Evolutionary conservation across 495 filamentous ascomycete species (phyloP), one percentile per base, ranked within the genome.

Genomic region (Cladorrhinum samala): DNA sequence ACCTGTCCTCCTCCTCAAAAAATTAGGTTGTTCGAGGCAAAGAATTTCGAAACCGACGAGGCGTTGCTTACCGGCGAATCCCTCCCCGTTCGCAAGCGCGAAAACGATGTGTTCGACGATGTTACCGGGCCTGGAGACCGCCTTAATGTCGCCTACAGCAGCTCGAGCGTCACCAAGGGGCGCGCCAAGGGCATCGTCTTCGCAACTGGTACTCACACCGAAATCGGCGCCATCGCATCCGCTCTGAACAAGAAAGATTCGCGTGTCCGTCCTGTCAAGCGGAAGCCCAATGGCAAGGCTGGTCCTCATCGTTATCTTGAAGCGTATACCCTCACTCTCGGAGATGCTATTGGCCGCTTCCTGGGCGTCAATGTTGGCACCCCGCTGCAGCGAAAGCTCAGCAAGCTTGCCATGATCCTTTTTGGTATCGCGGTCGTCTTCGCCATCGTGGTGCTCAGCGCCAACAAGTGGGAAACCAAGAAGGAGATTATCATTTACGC

Each of bases 401-500:
- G 84, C 55, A 85, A 86, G 58, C 73, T 94, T 21, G 88, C 89
- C 16, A 83, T 89, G 46, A 58, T 84, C 14, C 78, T 94, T 2
- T 89, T 92, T 55, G 83, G 77, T 2, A 82, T 84, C 58, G 88
- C 88, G 2, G 74, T 91, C 25, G 43, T 90, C 4, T 75, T 88
- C 18, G 87, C 88, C 2, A 82, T 92, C 53, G 84, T 94, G 54
- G 89, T 92, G 2, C 87, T 91, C 58, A 85, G 77, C 7, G 87
- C 84, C 45, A 91, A 87, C 61, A 72, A 76, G 49, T 91, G 88
- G 67, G 68, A 84, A 52, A 78, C 83, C n/a, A 72, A 77, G 2
- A 81, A 83, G 40, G 86, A 91, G 63, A 87, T 93, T 49, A 77
- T 87, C 33, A 90, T 93, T 48, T 93, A 91, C 64, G 88, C 86